A percentile compares a stretch with the other conserved stretches of the same genome.
These are phyloP conservation scores for Rhizomucor pusillus DNA, from an alignment of 371 early-diverging fungal genomes.

Conservation along the genomic window DNA sequence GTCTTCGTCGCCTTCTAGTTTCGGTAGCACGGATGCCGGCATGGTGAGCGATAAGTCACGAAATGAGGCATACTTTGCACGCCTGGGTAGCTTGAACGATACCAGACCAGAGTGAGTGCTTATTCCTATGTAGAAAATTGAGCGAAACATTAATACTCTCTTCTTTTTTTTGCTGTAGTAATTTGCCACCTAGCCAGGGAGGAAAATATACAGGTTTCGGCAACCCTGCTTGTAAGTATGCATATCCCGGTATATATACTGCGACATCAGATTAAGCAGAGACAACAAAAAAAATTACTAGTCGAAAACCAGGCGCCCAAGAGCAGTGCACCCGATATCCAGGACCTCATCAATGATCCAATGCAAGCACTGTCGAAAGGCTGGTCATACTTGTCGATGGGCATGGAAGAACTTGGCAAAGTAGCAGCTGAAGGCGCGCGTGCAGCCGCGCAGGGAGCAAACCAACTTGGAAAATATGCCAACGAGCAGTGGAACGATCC, in stretches of 20 bases:
- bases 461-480: constrained; percentile 63
- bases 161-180: constrained; percentile 21
- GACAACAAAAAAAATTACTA: constrained; percentile 9
- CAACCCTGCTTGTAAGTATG: constrained; percentile 54
- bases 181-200: constrained; percentile 89
- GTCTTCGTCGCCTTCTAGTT: constrained; percentile 15
- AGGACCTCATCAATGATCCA: constrained; percentile 83
- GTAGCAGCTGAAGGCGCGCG: constrained; percentile 72
- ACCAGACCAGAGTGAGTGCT: constrained; percentile 52
- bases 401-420: constrained; percentile 47
- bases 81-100: constrained; percentile 58
- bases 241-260: background rate
- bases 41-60: constrained; percentile 43
- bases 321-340: constrained; percentile 41
- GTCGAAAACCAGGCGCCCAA: constrained; percentile 32
- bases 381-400: constrained; percentile 73
- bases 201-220: constrained; percentile 93
- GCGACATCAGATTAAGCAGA: too few relatives aligned
- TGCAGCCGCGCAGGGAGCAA: constrained; percentile 69
- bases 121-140: constrained; percentile 9
- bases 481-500: constrained; percentile 88
- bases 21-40: constrained; percentile 9
- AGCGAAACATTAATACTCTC: background rate
- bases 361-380: constrained; percentile 80
- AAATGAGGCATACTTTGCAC: constrained; percentile 74